Percentiles rank a stretch among this genome's conserved stretches.
Evolutionary conservation across 768 basidiomycete species (phyloP).

Genomic region (Mycena olivaceomarginata): DNA sequence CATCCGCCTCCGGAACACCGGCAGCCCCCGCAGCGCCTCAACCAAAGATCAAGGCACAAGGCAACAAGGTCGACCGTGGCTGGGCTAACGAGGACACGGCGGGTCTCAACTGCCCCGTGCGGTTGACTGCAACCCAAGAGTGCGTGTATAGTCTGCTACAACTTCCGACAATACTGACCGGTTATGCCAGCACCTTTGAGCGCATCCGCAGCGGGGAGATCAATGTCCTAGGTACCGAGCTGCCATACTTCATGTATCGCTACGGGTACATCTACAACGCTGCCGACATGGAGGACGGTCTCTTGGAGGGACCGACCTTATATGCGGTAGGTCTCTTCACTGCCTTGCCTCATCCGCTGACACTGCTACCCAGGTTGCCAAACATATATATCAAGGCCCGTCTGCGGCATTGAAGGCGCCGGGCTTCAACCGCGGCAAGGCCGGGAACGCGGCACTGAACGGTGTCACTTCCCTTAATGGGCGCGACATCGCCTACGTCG

Average conservation of each 20-base stretch:
- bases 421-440: background rate
- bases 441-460: conserved; percentile 18
- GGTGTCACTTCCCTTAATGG: conserved; percentile 2
- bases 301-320: background rate
- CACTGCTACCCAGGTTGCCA: background rate
- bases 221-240: background rate
- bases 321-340: background rate
- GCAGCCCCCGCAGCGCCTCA: too few relatives aligned
- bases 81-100: too few relatives aligned
- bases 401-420: background rate
- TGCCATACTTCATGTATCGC: background rate
- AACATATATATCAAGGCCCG: conserved; percentile 11
- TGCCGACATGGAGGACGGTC: background rate
- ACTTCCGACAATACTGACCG: background rate
- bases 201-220: background rate
- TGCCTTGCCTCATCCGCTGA: too few relatives aligned
- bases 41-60: too few relatives aligned
- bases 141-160: background rate
- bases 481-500: conserved; percentile 23
- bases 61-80: too few relatives aligned
- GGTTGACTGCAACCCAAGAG: too few relatives aligned
- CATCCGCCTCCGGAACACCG: too few relatives aligned
- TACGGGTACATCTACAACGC: background rate
- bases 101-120: too few relatives aligned
- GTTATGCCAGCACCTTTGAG: background rate